These are phyloP conservation scores for Pneumocystis wakefieldiae DNA, from an alignment of 1,139 yeast genomes.

Conservation along the genomic window DNA sequence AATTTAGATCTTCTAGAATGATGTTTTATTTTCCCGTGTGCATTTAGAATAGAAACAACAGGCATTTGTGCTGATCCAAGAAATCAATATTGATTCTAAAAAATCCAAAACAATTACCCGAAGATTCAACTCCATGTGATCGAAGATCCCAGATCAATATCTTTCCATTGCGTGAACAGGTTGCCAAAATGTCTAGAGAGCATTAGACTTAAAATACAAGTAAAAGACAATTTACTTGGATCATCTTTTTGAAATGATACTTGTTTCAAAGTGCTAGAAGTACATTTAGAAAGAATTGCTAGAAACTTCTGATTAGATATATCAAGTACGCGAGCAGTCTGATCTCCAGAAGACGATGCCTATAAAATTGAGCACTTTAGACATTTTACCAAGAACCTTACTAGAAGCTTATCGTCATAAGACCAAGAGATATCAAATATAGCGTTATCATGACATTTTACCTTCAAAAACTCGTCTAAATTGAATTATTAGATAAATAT, in stretches of 20 bases:
- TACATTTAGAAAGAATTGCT: neutral
- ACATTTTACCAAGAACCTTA: neutral
- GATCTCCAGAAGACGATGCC: conserved; percentile 2
- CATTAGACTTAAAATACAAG: neutral
- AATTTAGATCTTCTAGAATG: neutral
- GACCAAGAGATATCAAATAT: conserved; percentile 1
- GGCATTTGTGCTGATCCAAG: neutral
- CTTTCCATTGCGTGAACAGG: conserved; percentile 1
- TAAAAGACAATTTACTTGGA: neutral
- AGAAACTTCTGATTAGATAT: neutral
- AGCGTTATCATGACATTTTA: conserved; percentile 1
- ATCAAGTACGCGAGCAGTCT: neutral
- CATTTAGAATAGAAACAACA: neutral
- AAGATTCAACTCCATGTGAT: neutral
- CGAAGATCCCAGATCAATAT: conserved; percentile 1
- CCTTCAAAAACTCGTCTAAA: neutral
- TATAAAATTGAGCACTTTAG: neutral
- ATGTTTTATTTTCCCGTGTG: neutral
- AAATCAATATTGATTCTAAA: neutral
- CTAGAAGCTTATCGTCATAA: neutral
- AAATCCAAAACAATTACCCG: neutral
- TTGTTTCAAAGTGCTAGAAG: neutral
- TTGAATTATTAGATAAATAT: neutral
- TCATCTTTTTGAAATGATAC: neutral
- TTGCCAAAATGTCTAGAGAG: neutral